phyloP scores from a whole-genome alignment of 495 filamentous ascomycete species.

The Wilcoxina mikolae region DNA sequence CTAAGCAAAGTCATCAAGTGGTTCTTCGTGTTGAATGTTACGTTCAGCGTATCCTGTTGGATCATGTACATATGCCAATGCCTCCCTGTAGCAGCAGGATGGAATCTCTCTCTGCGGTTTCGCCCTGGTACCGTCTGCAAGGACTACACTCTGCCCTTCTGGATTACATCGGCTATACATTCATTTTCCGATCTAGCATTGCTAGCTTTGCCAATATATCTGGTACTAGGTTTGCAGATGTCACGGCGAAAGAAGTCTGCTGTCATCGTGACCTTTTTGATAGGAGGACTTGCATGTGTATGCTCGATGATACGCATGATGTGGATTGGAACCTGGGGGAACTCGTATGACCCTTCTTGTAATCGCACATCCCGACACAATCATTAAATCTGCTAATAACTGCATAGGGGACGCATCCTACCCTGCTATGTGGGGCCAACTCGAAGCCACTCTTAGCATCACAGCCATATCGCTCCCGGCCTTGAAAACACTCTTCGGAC shows the following conservation, averaged over 20 bases:
- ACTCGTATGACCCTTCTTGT: not conserved
- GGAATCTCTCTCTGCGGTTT: not conserved
- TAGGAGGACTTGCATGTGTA: not conserved
- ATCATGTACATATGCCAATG: not conserved
- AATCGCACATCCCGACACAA: not conserved
- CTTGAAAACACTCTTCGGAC: not conserved
- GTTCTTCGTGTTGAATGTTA: not conserved
- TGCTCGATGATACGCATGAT: not conserved
- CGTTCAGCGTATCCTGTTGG: not conserved
- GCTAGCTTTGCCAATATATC: not conserved
- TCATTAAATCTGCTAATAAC: not conserved
- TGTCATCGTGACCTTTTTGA: not conserved
- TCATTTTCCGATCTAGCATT: not conserved
- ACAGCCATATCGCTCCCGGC: not conserved
- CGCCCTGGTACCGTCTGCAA: not conserved
- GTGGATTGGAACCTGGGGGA: not conserved
- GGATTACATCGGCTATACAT: not conserved
- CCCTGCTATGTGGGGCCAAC: not conserved
- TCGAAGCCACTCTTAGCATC: not conserved
- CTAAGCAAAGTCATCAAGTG: not conserved
- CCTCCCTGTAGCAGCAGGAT: not conserved
- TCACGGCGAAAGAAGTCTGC: not conserved
- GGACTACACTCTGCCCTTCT: not conserved
- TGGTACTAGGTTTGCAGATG: not conserved
- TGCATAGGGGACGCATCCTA: not conserved